A percentile compares a stretch with the other conserved stretches of the same genome.
Conservation (phyloP, 108 stramenopile species). For the Licmophora abbreviata region DNA sequence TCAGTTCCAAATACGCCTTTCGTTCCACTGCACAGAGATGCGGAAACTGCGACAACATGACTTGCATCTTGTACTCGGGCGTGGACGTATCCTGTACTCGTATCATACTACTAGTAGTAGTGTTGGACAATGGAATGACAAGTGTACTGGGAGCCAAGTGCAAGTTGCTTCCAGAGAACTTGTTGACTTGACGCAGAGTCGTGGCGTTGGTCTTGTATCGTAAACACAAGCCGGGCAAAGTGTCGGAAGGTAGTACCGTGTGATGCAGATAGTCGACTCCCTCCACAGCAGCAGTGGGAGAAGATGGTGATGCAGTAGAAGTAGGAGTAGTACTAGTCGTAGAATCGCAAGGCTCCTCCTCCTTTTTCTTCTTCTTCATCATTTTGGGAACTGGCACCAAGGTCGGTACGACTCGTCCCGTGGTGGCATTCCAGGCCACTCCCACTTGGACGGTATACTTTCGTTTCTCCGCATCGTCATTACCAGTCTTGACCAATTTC, state of each 20-base stretch:
- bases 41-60: slow-evolving; percentile 61
- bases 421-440: too few species aligned
- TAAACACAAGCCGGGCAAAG: slow-evolving; percentile 75
- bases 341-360: slow-evolving; percentile 24
- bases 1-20: slow-evolving; percentile 62
- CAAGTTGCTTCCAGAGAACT: slow-evolving; percentile 71
- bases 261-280: slow-evolving; percentile 69
- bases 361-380: neutral
- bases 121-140: slow-evolving; percentile 51
- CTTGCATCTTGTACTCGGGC: slow-evolving; percentile 76
- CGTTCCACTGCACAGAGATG: slow-evolving; percentile 49
- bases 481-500: too few species aligned
- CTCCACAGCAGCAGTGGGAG: slow-evolving; percentile 19
- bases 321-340: slow-evolving; percentile 34
- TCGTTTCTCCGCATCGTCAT: too few species aligned
- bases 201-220: slow-evolving; percentile 70
- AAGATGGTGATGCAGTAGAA: too few species aligned
- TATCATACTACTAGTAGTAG: slow-evolving; percentile 44
- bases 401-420: too few species aligned
- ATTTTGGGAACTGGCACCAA: neutral
- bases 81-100: slow-evolving; percentile 69
- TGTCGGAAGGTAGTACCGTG: slow-evolving; percentile 78
- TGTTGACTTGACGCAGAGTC: slow-evolving; percentile 54
- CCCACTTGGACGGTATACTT: too few species aligned
- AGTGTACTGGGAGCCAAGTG: slow-evolving; percentile 75